Conservation (phyloP, 169 alveolate genomes). For the Cryptosporidium ryanae region DNA sequence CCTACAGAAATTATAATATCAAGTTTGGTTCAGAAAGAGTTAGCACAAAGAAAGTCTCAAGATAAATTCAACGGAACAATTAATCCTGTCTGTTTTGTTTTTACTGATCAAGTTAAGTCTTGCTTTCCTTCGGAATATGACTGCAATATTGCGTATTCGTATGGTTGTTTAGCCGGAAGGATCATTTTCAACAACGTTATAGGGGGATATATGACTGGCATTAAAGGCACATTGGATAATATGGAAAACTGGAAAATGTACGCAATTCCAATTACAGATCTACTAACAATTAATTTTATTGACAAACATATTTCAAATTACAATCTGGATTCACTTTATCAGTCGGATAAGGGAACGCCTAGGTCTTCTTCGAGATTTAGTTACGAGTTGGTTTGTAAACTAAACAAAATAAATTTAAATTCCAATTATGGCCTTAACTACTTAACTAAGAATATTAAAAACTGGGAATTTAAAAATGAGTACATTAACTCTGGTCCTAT, state of each 20-base stretch:
- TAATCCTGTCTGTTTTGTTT: constrained; percentile 94
- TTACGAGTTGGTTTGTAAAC: constrained; percentile 11
- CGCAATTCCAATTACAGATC: constrained; percentile 39
- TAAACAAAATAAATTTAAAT: constrained; percentile 1
- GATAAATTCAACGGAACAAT: constrained; percentile 90
- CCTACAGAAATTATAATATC: constrained; percentile 95
- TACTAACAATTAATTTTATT: constrained; percentile 16
- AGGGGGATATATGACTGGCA: constrained; percentile 57
- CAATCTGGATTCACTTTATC: constrained; percentile 83
- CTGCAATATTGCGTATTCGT: constrained; percentile 91
- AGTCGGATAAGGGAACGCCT: constrained; percentile 84
- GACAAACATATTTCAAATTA: constrained; percentile 50
- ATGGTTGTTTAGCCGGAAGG: constrained; percentile 83
- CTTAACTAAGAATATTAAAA: constrained; percentile 82
- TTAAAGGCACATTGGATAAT: constrained; percentile 15
- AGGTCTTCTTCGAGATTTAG: neutral
- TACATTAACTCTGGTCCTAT: constrained; percentile 97
- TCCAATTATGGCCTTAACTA: constrained; percentile 13
- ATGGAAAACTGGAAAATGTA: constrained; percentile 49
- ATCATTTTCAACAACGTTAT: constrained; percentile 29
- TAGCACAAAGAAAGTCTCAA: constrained; percentile 87
- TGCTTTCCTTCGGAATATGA: constrained; percentile 97
- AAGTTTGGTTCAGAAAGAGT: constrained; percentile 92
- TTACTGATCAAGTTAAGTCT: constrained; percentile 97
- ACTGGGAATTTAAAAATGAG: constrained; percentile 92